These are phyloP conservation scores for Monilinia laxa DNA, from an alignment of 2,329 filamentous ascomycete species.

Conservation along the genomic window DNA sequence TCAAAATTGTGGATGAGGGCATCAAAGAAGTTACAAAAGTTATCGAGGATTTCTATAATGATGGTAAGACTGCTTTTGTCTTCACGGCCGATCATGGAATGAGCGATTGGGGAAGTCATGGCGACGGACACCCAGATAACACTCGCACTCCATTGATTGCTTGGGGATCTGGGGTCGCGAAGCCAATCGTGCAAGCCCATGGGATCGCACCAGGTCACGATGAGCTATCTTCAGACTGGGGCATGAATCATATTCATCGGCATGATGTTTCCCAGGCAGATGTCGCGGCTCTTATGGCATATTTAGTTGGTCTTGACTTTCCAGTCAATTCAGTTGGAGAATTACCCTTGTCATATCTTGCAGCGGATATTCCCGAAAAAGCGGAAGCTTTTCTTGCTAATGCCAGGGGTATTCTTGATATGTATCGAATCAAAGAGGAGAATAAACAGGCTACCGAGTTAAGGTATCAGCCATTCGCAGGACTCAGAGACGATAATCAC, in stretches of 20 bases:
- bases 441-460: conserved; percentile 75
- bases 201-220: conserved; percentile 76
- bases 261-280: conserved; percentile 95
- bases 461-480: conserved; percentile 72
- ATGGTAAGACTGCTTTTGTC: conserved; percentile 85
- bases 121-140: conserved; percentile 95
- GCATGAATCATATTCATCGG: conserved; percentile 73
- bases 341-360: conserved; percentile 79
- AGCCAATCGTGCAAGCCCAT: conserved; percentile 59
- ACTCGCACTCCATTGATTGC: conserved; percentile 88
- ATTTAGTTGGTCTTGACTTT: conserved; percentile 82
- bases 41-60: conserved; percentile 81
- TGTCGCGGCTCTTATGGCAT: conserved; percentile 92
- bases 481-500: conserved; percentile 65
- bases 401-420: conserved; percentile 83
- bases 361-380: conserved; percentile 71
- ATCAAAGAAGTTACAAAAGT: conserved; percentile 79
- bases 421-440: conserved; percentile 92
- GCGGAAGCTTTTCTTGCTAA: conserved; percentile 83
- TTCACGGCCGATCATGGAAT: conserved; percentile 99
- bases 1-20: conserved; percentile 89
- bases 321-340: conserved; percentile 96
- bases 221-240: conserved; percentile 88
- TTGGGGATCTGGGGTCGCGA: conserved; percentile 89
- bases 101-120: conserved; percentile 99